A percentile compares a stretch with the other conserved stretches of the same genome.
Conservation (phyloP, 768 basidiomycete genomes). For the Amyloporia xantha region DNA sequence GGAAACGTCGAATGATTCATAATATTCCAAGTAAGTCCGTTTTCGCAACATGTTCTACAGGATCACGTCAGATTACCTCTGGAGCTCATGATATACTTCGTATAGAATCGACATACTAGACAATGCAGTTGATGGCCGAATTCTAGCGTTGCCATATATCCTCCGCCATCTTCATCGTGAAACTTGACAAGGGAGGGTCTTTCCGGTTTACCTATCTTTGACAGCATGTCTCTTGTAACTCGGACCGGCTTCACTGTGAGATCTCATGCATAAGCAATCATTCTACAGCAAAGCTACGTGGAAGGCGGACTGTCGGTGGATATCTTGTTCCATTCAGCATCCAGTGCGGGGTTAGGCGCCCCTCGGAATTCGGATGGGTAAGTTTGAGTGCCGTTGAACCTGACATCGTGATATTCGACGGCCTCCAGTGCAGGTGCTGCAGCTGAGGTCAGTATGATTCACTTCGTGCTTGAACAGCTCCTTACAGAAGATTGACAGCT, state of each 20-base stretch:
- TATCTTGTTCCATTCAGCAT: conserved; percentile 2
- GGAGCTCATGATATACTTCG: too few relatives aligned
- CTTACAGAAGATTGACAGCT: background rate
- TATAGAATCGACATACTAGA: background rate
- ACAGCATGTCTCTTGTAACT: background rate
- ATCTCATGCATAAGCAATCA: background rate
- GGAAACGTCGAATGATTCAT: background rate
- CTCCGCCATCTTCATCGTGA: background rate
- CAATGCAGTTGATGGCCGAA: conserved; percentile 2
- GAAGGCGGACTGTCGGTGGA: background rate
- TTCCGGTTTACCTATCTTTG: background rate
- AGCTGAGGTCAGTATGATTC: background rate
- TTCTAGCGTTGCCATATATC: conserved; percentile 1
- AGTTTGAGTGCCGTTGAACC: background rate
- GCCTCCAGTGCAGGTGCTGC: conserved; percentile 1
- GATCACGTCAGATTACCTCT: background rate
- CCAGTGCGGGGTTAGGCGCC: background rate
- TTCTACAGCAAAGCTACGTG: background rate
- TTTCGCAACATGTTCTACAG: conserved; percentile 3
- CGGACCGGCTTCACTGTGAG: background rate
- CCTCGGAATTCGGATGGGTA: conserved; percentile 1
- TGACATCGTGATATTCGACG: conserved; percentile 1
- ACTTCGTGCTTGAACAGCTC: background rate
- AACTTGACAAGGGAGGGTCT: background rate
- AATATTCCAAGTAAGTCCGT: background rate